phyloP scores from a whole-genome alignment of 306 rosid species.

The Bauhinia variegata region DNA sequence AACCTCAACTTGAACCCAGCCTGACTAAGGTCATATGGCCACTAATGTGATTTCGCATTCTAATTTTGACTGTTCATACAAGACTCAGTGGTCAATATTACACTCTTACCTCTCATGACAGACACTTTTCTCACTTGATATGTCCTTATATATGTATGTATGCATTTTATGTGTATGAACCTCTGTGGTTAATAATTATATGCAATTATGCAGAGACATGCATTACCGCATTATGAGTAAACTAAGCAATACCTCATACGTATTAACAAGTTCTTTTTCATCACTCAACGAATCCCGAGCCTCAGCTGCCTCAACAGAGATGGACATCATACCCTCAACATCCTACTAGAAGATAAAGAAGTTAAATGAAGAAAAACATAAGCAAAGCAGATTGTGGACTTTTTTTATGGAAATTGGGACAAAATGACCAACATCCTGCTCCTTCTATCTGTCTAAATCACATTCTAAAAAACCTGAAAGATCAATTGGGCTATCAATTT shows the following conservation, averaged over 20 bases:
- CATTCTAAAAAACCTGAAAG: conserved; percentile 12
- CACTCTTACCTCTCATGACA: no score
- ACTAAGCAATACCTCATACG: conserved; percentile 58
- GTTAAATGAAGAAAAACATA: conserved; percentile 44
- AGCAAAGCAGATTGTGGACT: conserved; percentile 14
- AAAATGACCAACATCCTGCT: conserved; percentile 11
- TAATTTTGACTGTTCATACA: no score
- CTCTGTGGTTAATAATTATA: background rate
- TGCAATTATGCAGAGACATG: conserved; percentile 11
- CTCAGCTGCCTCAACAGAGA: conserved; percentile 92
- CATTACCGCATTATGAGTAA: conserved; percentile 8
- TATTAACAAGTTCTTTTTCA: conserved; percentile 85
- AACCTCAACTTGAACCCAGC: no score
- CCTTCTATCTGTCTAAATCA: conserved; percentile 20
- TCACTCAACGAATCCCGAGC: conserved; percentile 92
- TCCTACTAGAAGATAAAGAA: conserved; percentile 63
- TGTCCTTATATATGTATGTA: no score
- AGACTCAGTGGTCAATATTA: no score
- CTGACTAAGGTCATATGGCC: no score
- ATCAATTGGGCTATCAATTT: conserved; percentile 30
- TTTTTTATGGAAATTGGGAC: conserved; percentile 27
- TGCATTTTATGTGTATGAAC: conserved; percentile 23
- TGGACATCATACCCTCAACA: conserved; percentile 99
- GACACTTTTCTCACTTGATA: no score
- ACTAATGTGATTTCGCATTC: no score